Base-by-base conservation (phyloP, 192 early-diverging fungal species). In the Backusella liffmaniae region DNA sequence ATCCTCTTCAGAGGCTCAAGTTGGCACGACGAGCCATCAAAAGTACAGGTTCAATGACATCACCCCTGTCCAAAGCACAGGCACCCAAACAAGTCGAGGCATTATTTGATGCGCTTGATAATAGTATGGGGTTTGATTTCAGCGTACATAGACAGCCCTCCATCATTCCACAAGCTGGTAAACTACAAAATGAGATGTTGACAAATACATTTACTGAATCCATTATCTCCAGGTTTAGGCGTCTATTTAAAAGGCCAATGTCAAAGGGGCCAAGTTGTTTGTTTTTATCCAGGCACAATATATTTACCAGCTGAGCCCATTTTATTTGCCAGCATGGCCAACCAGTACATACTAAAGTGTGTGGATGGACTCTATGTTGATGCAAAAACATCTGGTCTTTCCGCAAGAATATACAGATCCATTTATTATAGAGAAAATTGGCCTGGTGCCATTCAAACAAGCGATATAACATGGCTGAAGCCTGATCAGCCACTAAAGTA, bases 291-390 rank as follows among this genome's bases (percentile, higher is more conserved):
- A 65, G 80, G 80, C 66, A 81, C 81, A 0, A 66, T 86, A 0
- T 86, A 84, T 68, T 35, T 74, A 9, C 83, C 85, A 8, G 79
- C 77, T 8, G 85, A 86, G 44, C 83, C 85, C 0, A 76, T 86
- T 1, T 74, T 86, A 13, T 80, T 86, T 70, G 82, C 76, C 10
- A 84, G 83, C 21, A 39, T 86, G 4, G 66, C 76, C 2, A 86
- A 86, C 35, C 79, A 82, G 9, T 86, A 86, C 72, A 86, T 86
- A 16, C 30, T 86, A 8, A 84, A 83, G 68, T 86, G 85, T 39
- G 73, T 83, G 23, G 85, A 86, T 68, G 83, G 85, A 0, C n/a
- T 84, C 26, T 84, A 65, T 70, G 75, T 86, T 15, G 85, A 86
- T 67, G 85, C 77, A 2, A 86, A 86, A 53, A 21, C 68, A 5